Percentiles rank a stretch among this genome's conserved stretches.
Conservation (phyloP, 768 basidiomycete species). For the Tricholoma flavovirens region DNA sequence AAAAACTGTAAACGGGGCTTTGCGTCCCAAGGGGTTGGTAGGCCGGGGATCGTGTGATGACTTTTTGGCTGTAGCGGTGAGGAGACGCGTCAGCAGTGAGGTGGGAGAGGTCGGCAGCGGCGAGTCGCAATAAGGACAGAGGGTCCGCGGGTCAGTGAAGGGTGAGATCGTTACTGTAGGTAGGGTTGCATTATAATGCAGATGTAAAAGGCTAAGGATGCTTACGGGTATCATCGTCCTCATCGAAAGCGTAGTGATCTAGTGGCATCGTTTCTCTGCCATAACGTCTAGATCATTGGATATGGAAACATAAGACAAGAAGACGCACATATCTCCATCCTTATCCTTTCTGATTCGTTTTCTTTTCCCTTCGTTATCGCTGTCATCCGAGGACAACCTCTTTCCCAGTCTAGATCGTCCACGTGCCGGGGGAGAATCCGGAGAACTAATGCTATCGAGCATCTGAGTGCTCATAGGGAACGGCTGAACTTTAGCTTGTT, state of each 20-base stretch:
- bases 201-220: background rate
- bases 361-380: constrained; percentile 19
- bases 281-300: constrained; percentile 1
- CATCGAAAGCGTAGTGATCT: constrained; percentile 14
- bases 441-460: constrained; percentile 32
- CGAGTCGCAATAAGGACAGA: constrained; percentile 82
- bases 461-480: constrained; percentile 43
- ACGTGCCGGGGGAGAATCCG: constrained; percentile 14
- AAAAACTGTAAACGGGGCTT: constrained; percentile 51
- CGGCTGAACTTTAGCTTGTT: constrained; percentile 17
- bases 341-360: constrained; percentile 32
- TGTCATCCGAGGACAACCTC: constrained; percentile 27
- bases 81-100: constrained; percentile 47
- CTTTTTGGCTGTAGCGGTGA: constrained; percentile 45
- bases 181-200: background rate
- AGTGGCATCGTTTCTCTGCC: background rate
- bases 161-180: constrained; percentile 46
- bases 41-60: constrained; percentile 61
- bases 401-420: constrained; percentile 13
- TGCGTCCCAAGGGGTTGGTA: constrained; percentile 59
- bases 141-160: constrained; percentile 52
- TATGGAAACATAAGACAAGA: constrained; percentile 5
- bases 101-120: constrained; percentile 60
- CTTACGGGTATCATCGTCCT: constrained; percentile 39
- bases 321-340: constrained; percentile 12